A percentile compares a stretch with the other conserved stretches of the same genome.
Evolutionary conservation across 106 monocot genomes (phyloP).

Genomic region (Phalaenopsis aphrodite): DNA sequence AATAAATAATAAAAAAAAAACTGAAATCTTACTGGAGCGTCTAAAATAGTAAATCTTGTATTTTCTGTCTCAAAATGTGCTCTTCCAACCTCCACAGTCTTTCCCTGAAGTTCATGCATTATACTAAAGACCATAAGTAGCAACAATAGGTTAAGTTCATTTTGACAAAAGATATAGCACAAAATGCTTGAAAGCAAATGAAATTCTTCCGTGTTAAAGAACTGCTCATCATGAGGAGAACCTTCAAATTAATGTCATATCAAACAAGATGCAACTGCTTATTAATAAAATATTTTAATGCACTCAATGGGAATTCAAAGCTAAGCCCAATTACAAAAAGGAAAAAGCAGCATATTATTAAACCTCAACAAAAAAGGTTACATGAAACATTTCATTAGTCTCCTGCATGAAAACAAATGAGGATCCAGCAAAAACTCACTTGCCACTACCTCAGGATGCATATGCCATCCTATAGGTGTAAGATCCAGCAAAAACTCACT

Average conservation of each 20-base stretch:
- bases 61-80: slow-evolving; percentile 97
- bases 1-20: neutral
- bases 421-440: too few species aligned
- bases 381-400: too few species aligned
- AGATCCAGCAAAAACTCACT: too few species aligned
- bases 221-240: too few species aligned
- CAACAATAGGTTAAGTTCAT: neutral
- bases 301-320: neutral
- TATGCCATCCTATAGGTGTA: too few species aligned
- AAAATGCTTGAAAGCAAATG: neutral
- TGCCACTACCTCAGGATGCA: too few species aligned
- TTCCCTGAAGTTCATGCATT: slow-evolving; percentile 47
- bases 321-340: too few species aligned
- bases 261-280: neutral
- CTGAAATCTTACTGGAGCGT: slow-evolving; percentile 71
- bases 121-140: slow-evolving; percentile 1
- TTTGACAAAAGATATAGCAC: neutral
- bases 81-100: slow-evolving; percentile 94
- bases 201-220: too few species aligned
- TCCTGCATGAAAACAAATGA: neutral
- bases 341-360: too few species aligned
- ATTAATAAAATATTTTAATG: neutral
- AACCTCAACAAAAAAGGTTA: too few species aligned
- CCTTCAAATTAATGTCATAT: neutral
- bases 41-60: slow-evolving; percentile 92